Evolutionary conservation across 495 filamentous ascomycete genomes (phyloP), one percentile per base, ranked within the genome.

Genomic region (Penicillium herquei): DNA sequence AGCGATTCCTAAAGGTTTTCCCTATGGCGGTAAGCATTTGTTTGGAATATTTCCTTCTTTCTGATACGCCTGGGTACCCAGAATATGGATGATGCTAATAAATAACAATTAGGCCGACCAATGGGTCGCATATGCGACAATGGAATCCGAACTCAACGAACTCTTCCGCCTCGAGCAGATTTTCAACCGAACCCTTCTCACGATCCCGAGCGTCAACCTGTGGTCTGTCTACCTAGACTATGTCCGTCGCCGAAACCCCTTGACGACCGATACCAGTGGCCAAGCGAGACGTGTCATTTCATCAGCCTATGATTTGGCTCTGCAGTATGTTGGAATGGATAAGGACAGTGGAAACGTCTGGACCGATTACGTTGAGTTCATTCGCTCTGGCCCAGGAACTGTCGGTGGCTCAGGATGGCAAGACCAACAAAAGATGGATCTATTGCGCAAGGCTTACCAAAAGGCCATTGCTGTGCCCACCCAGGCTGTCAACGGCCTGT

Each of bases 141-240:
- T 97, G 88, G 94, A 98, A 67, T 78, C 93, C 13, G 85, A 89
- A 50, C 78, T 89, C 51, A 87, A 94, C 58, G 87, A 95, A 56
- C 83, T 91, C 47, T 74, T 73, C 54, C 83, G 81, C 39, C 81
- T 92, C 31, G 95, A 98, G 71, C 78, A 82, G 42, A 88, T 98
- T 30, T 95, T 98, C 70, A 81, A 77, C 54, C 82, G 81, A 51
- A 89, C 84, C 41, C 82, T 98, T 41, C 71, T 88, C 55, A 74
- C 78, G 17, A 84, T 90, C 12, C 88, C 87, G 14, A 87, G 91
- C 69, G 84, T 97, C 32, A 81, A 86, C 48, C 83, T 98, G 7
- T 98, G 92, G 93, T 89, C 85, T 14, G 81, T 87, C n/a, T 98
- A 98, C 68, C 79, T 98, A 35, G 89, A 96, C 70, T 97, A 98